These are phyloP conservation scores for Astragalus glycyphyllos DNA, from an alignment of 306 rosid genomes.

Conservation along the genomic window DNA sequence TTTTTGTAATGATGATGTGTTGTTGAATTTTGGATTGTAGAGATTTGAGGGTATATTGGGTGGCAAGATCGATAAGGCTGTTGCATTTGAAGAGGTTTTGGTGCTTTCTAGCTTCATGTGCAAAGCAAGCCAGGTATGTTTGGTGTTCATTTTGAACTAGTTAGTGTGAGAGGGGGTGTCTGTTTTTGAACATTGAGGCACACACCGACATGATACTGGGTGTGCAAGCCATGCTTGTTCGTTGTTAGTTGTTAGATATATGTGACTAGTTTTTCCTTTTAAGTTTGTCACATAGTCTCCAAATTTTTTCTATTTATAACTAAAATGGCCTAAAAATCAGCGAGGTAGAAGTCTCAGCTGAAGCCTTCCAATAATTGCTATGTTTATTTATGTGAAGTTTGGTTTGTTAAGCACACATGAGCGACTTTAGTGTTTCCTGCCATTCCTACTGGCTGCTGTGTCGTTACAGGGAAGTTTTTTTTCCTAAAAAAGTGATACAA, in stretches of 20 bases:
- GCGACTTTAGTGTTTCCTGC: neutral
- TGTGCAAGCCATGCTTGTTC: conserved; percentile 11
- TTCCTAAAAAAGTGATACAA: neutral
- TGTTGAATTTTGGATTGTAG: conserved; percentile 63
- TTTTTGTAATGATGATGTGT: conserved; percentile 31
- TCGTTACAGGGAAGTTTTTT: neutral
- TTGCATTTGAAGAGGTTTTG: conserved; percentile 89
- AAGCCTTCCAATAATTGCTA: conserved; percentile 23
- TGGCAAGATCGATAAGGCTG: conserved; percentile 88
- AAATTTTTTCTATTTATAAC: conserved; percentile 1
- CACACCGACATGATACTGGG: conserved; percentile 2
- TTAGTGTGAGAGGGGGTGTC: conserved; percentile 8
- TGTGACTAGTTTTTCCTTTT: conserved; percentile 9
- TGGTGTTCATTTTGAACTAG: conserved; percentile 31
- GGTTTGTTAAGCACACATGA: conserved; percentile 13
- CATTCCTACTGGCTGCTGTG: neutral
- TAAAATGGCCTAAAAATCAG: conserved; percentile 19
- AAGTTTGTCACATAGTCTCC: conserved; percentile 11
- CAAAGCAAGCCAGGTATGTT: conserved; percentile 85
- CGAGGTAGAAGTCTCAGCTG: neutral
- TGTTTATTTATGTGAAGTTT: conserved; percentile 22
- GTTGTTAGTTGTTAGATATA: neutral
- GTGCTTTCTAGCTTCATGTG: conserved; percentile 93
- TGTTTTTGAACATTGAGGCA: conserved; percentile 6
- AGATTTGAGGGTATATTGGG: conserved; percentile 95